Conservation (phyloP, 1,284 basidiomycete species). For the Rhizoctonia solani region DNA sequence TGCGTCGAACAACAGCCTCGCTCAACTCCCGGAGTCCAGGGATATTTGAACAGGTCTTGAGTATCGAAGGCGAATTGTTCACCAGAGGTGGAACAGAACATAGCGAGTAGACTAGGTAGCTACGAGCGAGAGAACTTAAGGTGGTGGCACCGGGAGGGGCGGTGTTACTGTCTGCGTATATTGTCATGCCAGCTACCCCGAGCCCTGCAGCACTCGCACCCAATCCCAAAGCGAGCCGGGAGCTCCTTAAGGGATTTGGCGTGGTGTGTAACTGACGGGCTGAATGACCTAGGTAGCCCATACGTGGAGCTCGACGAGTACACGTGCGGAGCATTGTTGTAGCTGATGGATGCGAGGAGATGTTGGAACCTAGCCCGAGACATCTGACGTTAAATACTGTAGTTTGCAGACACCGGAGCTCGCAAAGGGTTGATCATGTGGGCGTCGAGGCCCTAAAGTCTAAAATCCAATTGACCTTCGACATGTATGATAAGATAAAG, state of each 20-base stretch:
- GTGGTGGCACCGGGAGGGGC: slow-evolving; percentile 33
- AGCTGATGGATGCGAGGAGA: not conserved
- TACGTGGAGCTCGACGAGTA: not conserved
- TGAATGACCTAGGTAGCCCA: not conserved
- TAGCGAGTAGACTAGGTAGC: slow-evolving; percentile 81
- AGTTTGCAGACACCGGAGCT: slow-evolving; percentile 17
- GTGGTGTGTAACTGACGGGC: slow-evolving; percentile 6
- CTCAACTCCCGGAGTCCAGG: slow-evolving; percentile 70
- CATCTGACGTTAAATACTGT: slow-evolving; percentile 7
- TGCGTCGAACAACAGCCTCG: slow-evolving; percentile 72
- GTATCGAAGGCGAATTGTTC: slow-evolving; percentile 74
- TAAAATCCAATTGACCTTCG: slow-evolving; percentile 5
- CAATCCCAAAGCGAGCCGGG: not conserved
- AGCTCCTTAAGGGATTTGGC: not conserved
- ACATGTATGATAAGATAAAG: not conserved
- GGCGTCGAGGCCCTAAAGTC: slow-evolving; percentile 6
- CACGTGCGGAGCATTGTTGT: slow-evolving; percentile 3
- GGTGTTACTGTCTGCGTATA: slow-evolving; percentile 10
- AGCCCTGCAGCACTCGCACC: slow-evolving; percentile 1
- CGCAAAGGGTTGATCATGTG: slow-evolving; percentile 28
- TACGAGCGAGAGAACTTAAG: slow-evolving; percentile 54
- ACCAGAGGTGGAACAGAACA: slow-evolving; percentile 79
- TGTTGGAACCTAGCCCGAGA: not conserved
- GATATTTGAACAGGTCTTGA: slow-evolving; percentile 62
- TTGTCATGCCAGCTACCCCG: not conserved